phyloP scores from a whole-genome alignment of 1,284 basidiomycete genomes.

The Fomitopsis palustris region DNA sequence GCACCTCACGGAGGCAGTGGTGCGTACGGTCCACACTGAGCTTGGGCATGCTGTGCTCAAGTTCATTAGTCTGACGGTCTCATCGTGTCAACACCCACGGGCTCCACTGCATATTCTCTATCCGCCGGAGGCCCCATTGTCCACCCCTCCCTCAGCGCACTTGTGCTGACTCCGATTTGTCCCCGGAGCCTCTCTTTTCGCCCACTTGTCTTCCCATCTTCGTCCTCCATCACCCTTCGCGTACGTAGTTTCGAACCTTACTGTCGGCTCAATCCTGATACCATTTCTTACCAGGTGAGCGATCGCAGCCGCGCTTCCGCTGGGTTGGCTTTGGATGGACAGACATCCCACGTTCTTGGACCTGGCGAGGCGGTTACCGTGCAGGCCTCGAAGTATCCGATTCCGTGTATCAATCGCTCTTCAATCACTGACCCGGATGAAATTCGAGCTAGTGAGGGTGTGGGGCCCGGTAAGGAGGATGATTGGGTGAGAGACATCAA shows the following conservation, averaged over 20 bases:
- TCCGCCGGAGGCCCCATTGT: constrained; percentile 96
- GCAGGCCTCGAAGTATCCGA: constrained; percentile 83
- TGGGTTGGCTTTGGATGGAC: constrained; percentile 92
- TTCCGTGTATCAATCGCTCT: constrained; percentile 89
- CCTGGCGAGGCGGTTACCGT: constrained; percentile 87
- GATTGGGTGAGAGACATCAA: constrained; percentile 98
- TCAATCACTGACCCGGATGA: constrained; percentile 54
- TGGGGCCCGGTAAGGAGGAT: constrained; percentile 74
- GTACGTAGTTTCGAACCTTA: constrained; percentile 42
- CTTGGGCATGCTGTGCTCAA: background rate
- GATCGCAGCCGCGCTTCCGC: constrained; percentile 82
- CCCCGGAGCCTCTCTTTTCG: constrained; percentile 92
- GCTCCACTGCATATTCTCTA: constrained; percentile 95
- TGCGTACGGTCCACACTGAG: constrained; percentile 41
- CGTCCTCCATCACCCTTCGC: constrained; percentile 78
- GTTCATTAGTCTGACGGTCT: constrained; percentile 83
- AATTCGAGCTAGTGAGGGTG: constrained; percentile 25
- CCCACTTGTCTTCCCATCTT: constrained; percentile 86
- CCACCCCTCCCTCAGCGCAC: constrained; percentile 86
- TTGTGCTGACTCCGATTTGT: constrained; percentile 93
- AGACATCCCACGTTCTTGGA: constrained; percentile 74
- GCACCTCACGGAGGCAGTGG: constrained; percentile 93
- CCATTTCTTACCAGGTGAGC: constrained; percentile 65
- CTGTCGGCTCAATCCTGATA: background rate
- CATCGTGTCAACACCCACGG: constrained; percentile 94